Evolutionary conservation across 345 rosid species (phyloP), one percentile per base, ranked within the genome.

Genomic region (Eutrema yunnanense): DNA sequence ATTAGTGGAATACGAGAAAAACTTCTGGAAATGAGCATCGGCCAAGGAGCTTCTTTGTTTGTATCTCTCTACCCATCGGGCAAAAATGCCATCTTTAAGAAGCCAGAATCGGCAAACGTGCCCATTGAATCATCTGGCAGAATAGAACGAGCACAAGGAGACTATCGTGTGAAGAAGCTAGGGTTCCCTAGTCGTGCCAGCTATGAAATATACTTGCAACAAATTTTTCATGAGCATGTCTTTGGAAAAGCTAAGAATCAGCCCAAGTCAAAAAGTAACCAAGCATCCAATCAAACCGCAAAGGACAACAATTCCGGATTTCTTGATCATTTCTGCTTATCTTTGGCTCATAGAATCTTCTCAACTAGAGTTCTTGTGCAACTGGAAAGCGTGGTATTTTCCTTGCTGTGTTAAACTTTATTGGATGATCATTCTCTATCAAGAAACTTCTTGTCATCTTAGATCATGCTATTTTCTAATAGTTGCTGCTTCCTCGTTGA

Each of bases 311-410:
- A 77, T 44, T 63, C 85, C 2, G 73, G 90, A 73, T 92, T 86
- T 85, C 96, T 94, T 67, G 86, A 88, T 57, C 96, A 92, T 82
- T 92, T 91, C 81, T 88, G 90, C 73, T 65, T 87, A 85, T 89
- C 99, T 76, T 75, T 95, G 83, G 81, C 92, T 72, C 97, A 92
- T 78, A 85, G 96, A 78, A 88, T 92, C 62, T 88, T 92, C 82
- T 84, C 92, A 9, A 82, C 81, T 79, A 88, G 79, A 83, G 96
- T 86, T 75, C 86, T 84, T 52, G 63, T 73, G 81, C 85, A 89
- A 73, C 82, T 95, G 52, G 96, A 95, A 78, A 83, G 81, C 76
- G 92, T 84, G 93, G 98, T 94, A 88, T 36, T 40, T 67, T 72
- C 70, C 73, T 58, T 10, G 42, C 29, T 65, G 59, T 26, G 0